phyloP scores from a whole-genome alignment of 1,139 yeast species.

The Sugiyamaella pinicola region DNA sequence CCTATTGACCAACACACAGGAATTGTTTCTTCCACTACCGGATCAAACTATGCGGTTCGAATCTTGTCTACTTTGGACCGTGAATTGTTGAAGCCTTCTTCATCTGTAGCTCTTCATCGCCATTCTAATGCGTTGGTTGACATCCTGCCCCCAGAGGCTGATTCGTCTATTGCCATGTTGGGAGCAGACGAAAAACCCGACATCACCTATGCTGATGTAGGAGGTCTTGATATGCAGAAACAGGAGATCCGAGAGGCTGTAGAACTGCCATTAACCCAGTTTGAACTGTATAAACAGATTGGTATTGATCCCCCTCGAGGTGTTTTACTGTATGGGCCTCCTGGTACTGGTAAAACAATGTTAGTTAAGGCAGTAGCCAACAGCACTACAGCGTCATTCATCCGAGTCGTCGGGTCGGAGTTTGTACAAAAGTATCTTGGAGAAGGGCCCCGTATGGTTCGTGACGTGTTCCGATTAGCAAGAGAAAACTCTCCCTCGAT shows the following conservation, averaged over 20 bases:
- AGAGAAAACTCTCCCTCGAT: slow-evolving; percentile 97
- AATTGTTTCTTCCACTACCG: slow-evolving; percentile 95
- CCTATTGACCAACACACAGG: slow-evolving; percentile 97
- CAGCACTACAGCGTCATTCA: slow-evolving; percentile 91
- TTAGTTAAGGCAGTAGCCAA: slow-evolving; percentile 98
- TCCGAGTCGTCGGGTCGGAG: slow-evolving; percentile 96
- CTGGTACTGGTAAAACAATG: slow-evolving; percentile 99
- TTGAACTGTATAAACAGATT: slow-evolving; percentile 92
- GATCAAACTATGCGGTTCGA: slow-evolving; percentile 94
- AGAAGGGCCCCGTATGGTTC: slow-evolving; percentile 99
- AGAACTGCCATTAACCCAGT: slow-evolving; percentile 93
- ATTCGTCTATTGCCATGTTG: slow-evolving; percentile 90
- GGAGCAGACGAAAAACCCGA: slow-evolving; percentile 90
- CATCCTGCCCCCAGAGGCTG: slow-evolving; percentile 98
- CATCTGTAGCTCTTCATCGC: slow-evolving; percentile 96
- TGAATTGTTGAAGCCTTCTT: slow-evolving; percentile 89
- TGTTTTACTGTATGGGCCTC: slow-evolving; percentile 95
- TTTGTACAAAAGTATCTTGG: slow-evolving; percentile 98
- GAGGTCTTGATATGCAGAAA: slow-evolving; percentile 98
- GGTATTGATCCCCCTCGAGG: slow-evolving; percentile 99
- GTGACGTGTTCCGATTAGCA: slow-evolving; percentile 96
- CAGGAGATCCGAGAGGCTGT: slow-evolving; percentile 99
- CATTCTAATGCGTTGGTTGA: slow-evolving; percentile 98
- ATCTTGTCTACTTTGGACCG: slow-evolving; percentile 92
- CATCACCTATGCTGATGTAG: slow-evolving; percentile 89